Conservation (phyloP, 2,329 filamentous ascomycete species). For the Neoascochyta sp. region DNA sequence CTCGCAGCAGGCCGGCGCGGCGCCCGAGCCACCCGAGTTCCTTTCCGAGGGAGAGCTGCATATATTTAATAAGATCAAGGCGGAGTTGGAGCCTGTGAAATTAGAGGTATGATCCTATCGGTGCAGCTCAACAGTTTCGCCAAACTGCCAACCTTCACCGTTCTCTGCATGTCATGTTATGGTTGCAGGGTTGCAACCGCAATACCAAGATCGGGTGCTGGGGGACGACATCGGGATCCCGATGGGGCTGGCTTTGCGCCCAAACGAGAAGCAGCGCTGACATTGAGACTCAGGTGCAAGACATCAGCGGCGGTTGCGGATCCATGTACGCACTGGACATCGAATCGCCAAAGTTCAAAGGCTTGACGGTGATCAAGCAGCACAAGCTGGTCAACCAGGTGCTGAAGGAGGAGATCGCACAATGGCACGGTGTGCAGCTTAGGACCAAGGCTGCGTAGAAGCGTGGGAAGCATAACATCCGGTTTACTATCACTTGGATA, state of each 20-base stretch:
- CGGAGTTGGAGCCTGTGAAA: conserved; percentile 41
- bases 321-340: conserved; percentile 86
- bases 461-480: neutral
- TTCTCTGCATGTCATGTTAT: no score
- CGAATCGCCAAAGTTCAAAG: conserved; percentile 66
- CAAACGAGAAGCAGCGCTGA: conserved; percentile 12
- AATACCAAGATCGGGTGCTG: no score
- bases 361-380: conserved; percentile 71
- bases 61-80: conserved; percentile 47
- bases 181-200: no score
- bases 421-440: conserved; percentile 80
- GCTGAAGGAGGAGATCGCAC: conserved; percentile 70
- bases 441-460: conserved; percentile 59
- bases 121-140: no score
- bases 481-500: conserved; percentile 7
- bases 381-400: conserved; percentile 75
- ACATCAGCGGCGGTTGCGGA: conserved; percentile 79
- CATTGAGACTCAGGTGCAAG: conserved; percentile 65
- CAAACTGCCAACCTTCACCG: no score
- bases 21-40: conserved; percentile 44
- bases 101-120: no score
- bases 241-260: no score
- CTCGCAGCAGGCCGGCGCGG: conserved; percentile 17
- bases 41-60: conserved; percentile 46
- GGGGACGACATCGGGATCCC: no score